Conservation (phyloP, 768 basidiomycete species). For the Leccinum obscurum region DNA sequence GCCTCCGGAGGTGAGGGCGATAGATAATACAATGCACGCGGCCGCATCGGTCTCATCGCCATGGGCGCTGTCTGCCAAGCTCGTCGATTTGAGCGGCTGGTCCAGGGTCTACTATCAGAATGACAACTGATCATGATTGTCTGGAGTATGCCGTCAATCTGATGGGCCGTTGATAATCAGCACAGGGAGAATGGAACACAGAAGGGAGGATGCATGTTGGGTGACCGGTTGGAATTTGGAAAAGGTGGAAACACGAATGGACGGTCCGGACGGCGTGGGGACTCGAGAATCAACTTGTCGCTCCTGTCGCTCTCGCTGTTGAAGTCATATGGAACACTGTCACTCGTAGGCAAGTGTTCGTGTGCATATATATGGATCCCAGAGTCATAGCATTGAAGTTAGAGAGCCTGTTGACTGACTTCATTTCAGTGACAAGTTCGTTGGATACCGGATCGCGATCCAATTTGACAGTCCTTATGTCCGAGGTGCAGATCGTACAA, state of each 20-base stretch:
- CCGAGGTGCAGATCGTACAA: conserved; percentile 1
- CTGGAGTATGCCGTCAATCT: too few relatives aligned
- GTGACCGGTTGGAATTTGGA: conserved; percentile 32
- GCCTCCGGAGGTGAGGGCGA: neutral
- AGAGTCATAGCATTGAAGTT: neutral
- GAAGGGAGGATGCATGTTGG: neutral
- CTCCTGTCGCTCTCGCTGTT: conserved; percentile 56
- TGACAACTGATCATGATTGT: too few relatives aligned
- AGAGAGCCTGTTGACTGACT: neutral
- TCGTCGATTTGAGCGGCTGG: conserved; percentile 17
- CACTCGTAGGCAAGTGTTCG: conserved; percentile 56
- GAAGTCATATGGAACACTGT: conserved; percentile 73
- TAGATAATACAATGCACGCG: conserved; percentile 7
- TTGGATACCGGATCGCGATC: conserved; percentile 25
- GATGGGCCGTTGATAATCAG: neutral
- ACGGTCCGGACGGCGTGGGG: conserved; percentile 14
- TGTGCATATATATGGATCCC: too few relatives aligned
- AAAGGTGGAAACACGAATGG: conserved; percentile 45
- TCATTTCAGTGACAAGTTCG: conserved; percentile 29
- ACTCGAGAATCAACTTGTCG: conserved; percentile 52
- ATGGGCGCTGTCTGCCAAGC: conserved; percentile 14
- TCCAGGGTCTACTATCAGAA: too few relatives aligned
- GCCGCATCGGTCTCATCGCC: conserved; percentile 14
- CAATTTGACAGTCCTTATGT: conserved; percentile 13
- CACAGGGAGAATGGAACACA: neutral